These are phyloP conservation scores for Arthrobotrys iridis DNA, from an alignment of 2,329 filamentous ascomycete species.

Conservation along the genomic window DNA sequence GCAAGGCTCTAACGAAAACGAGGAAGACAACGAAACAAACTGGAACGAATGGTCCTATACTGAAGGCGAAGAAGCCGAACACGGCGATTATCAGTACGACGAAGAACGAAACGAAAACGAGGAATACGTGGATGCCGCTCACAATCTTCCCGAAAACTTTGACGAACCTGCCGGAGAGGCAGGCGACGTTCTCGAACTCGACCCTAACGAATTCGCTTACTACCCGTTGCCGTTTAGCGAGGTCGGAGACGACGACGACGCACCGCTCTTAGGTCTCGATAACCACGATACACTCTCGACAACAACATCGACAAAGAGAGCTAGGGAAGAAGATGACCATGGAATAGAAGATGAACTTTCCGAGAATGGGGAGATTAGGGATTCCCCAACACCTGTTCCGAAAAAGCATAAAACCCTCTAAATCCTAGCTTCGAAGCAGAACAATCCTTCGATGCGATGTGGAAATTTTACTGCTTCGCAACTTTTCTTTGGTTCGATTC, in stretches of 20 bases:
- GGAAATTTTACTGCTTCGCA: neutral
- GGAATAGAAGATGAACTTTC: constrained; percentile 26
- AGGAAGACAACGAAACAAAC: neutral
- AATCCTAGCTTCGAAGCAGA: neutral
- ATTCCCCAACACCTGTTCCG: constrained; percentile 33
- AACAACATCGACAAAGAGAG: constrained; percentile 38
- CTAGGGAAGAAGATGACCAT: constrained; percentile 39
- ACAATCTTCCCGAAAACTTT: neutral
- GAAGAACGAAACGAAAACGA: constrained; percentile 4
- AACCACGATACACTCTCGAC: constrained; percentile 34
- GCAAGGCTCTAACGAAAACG: constrained; percentile 11
- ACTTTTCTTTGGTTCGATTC: neutral
- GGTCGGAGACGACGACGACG: constrained; percentile 6
- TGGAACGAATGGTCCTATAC: constrained; percentile 46
- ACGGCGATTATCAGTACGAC: constrained; percentile 14
- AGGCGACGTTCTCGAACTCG: constrained; percentile 7
- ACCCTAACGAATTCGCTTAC: constrained; percentile 31
- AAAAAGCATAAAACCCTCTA: constrained; percentile 35
- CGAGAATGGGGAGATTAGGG: constrained; percentile 5
- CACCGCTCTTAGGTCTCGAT: constrained; percentile 27
- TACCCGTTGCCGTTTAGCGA: constrained; percentile 38
- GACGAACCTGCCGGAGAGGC: neutral
- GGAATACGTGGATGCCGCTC: neutral
- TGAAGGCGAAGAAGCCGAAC: constrained; percentile 18
- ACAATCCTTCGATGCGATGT: neutral